phyloP scores from a whole-genome alignment of 768 basidiomycete species.

The Hirschioporus abietinus region DNA sequence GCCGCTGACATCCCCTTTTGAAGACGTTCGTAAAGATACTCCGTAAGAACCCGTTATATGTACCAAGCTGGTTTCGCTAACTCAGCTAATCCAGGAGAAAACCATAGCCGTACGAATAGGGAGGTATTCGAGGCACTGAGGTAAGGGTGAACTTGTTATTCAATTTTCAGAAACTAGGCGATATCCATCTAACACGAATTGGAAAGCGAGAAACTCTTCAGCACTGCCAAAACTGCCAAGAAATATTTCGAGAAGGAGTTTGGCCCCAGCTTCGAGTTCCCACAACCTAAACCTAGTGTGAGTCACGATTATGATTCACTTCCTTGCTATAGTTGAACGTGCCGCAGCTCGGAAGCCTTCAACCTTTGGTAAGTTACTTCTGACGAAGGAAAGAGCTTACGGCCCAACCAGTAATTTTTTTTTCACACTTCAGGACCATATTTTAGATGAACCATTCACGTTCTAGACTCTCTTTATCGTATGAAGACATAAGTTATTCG shows the following conservation, averaged over 20 bases:
- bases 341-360: not conserved
- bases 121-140: not conserved
- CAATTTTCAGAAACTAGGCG: too few relatives aligned
- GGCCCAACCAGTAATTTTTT: not conserved
- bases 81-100: not conserved
- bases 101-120: not conserved
- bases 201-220: not conserved
- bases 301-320: not conserved
- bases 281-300: not conserved
- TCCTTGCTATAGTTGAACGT: not conserved
- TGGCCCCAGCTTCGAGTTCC: not conserved
- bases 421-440: slow-evolving; percentile 1
- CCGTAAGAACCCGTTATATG: not conserved
- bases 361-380: not conserved
- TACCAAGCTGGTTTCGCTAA: not conserved
- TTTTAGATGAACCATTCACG: slow-evolving; percentile 1
- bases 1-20: not conserved
- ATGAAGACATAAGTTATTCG: not conserved
- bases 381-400: not conserved
- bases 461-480: not conserved
- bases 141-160: not conserved
- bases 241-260: not conserved
- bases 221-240: not conserved
- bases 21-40: slow-evolving; percentile 17
- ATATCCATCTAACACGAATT: too few relatives aligned